Evolutionary conservation across 768 basidiomycete genomes (phyloP).

Genomic region (Suillus brevipes): DNA sequence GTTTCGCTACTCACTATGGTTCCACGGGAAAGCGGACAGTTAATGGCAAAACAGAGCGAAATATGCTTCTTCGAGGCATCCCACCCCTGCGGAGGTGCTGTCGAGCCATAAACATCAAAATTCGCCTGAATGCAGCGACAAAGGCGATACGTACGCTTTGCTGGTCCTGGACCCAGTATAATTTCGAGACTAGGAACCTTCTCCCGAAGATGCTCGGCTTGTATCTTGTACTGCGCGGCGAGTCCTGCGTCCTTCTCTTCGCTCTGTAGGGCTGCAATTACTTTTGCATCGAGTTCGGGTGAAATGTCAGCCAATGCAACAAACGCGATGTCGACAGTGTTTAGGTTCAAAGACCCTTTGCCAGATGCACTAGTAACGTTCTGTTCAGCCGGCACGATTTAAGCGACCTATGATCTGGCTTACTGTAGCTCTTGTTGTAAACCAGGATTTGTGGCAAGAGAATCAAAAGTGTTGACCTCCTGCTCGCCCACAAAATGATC

Average conservation of each 20-base stretch:
- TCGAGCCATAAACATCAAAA: neutral
- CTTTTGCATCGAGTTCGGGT: neutral
- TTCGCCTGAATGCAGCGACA: neutral
- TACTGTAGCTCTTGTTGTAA: neutral
- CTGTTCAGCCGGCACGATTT: neutral
- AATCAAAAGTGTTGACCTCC: neutral
- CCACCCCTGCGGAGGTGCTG: neutral
- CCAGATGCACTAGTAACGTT: neutral
- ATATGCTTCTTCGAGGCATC: neutral
- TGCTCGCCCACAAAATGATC: neutral
- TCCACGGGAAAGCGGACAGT: neutral
- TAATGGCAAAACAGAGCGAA: neutral
- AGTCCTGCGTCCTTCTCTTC: neutral
- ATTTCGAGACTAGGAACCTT: neutral
- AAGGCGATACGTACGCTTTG: neutral
- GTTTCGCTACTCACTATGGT: neutral
- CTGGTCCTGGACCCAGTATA: neutral
- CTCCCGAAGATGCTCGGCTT: constrained; percentile 1
- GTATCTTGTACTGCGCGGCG: neutral
- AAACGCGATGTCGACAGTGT: neutral
- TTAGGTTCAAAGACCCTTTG: neutral
- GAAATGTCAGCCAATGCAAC: neutral
- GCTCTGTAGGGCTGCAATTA: neutral
- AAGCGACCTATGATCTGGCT: neutral
- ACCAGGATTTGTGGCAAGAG: neutral